phyloP scores from a whole-genome alignment of 1,284 basidiomycete genomes.

The Puccinia novopanici region DNA sequence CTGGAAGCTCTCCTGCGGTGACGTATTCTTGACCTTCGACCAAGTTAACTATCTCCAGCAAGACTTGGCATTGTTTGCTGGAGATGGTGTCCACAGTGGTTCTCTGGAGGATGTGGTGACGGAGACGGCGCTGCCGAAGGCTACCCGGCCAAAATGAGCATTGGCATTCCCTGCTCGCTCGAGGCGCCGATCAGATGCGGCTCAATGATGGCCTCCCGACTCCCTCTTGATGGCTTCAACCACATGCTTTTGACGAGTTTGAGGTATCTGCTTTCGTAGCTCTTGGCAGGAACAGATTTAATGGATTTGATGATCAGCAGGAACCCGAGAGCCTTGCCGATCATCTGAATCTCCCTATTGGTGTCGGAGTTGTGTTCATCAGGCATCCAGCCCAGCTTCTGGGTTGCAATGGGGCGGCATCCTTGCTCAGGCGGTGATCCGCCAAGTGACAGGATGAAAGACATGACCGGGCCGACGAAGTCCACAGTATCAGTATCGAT shows the following conservation, averaged over 20 bases:
- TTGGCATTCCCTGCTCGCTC: too few relatives aligned
- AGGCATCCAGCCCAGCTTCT: conserved; percentile 53
- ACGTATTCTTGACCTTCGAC: too few relatives aligned
- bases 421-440: background rate
- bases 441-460: conserved; percentile 19
- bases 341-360: conserved; percentile 52
- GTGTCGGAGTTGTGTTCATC: conserved; percentile 53
- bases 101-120: too few relatives aligned
- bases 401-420: background rate
- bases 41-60: too few relatives aligned
- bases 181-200: too few relatives aligned
- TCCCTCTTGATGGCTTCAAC: conserved; percentile 42
- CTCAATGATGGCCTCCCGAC: conserved; percentile 47
- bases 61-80: too few relatives aligned
- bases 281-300: conserved; percentile 51
- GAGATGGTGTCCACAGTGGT: too few relatives aligned
- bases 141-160: too few relatives aligned
- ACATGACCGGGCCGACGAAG: background rate
- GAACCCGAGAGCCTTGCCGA: conserved; percentile 53
- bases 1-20: too few relatives aligned
- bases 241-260: too few relatives aligned
- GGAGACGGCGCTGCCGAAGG: too few relatives aligned
- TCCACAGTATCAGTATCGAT: conserved; percentile 13
- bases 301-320: conserved; percentile 52
- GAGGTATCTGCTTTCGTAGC: conserved; percentile 56